These are phyloP conservation scores for Wilhelminamyces savonicus DNA, from an alignment of 805 yeast species.

Conservation along the genomic window DNA sequence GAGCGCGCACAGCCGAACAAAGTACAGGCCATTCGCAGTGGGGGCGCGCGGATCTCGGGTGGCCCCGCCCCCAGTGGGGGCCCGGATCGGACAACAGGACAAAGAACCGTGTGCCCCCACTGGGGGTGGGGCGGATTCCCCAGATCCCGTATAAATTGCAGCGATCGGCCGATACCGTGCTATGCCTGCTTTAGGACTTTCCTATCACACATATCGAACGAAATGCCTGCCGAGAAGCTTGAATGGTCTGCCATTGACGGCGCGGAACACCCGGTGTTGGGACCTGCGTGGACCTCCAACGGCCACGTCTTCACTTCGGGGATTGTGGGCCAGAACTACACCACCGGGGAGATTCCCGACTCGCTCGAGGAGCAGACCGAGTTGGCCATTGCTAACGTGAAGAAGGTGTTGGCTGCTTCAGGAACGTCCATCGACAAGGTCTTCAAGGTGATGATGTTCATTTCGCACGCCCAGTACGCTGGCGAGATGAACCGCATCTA, in stretches of 20 bases:
- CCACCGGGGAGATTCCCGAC: constrained; percentile 35
- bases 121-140: too few relatives aligned
- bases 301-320: constrained; percentile 47
- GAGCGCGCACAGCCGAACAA: too few relatives aligned
- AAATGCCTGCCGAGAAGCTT: too few relatives aligned
- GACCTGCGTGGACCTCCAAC: constrained; percentile 22
- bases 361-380: constrained; percentile 41
- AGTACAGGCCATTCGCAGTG: too few relatives aligned
- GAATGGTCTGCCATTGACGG: constrained; percentile 22
- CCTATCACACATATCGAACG: too few relatives aligned
- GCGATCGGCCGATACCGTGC: too few relatives aligned
- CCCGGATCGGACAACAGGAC: too few relatives aligned
- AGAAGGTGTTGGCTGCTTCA: constrained; percentile 33
- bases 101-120: too few relatives aligned
- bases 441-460: constrained; percentile 45
- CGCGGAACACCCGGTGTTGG: constrained; percentile 24
- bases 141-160: too few relatives aligned
- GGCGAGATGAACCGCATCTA: constrained; percentile 41
- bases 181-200: too few relatives aligned
- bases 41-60: too few relatives aligned
- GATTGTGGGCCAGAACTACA: constrained; percentile 34
- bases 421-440: constrained; percentile 43
- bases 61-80: too few relatives aligned
- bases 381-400: constrained; percentile 38
- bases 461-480: constrained; percentile 37